phyloP scores from a whole-genome alignment of 75 land plant genomes.

The Picea glauca region DNA sequence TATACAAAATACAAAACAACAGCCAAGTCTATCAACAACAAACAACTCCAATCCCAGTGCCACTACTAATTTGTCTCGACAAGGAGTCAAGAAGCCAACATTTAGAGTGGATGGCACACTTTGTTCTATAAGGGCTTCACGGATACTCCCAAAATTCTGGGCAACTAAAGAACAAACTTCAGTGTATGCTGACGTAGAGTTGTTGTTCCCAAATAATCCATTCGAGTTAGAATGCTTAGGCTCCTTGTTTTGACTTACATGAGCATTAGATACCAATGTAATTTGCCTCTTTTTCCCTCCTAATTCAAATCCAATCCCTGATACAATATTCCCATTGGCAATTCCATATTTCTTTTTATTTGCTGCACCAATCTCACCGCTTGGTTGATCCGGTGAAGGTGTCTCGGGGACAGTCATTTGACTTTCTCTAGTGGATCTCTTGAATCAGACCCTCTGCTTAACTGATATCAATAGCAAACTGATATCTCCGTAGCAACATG shows the following conservation, averaged over 20 bases:
- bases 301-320: conserved; percentile 8
- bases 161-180: too few relatives aligned
- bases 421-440: too few relatives aligned
- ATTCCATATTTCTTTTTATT: conserved; percentile 28
- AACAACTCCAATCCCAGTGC: neutral
- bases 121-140: conserved; percentile 61
- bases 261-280: conserved; percentile 10
- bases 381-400: conserved; percentile 84
- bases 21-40: too few relatives aligned
- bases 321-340: conserved; percentile 23
- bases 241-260: conserved; percentile 5
- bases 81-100: too few relatives aligned
- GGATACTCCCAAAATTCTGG: conserved; percentile 76
- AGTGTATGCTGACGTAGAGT: too few relatives aligned
- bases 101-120: too few relatives aligned
- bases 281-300: conserved; percentile 51
- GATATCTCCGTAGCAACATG: too few relatives aligned
- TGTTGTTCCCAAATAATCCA: too few relatives aligned
- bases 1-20: too few relatives aligned
- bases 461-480: conserved; percentile 35
- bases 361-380: conserved; percentile 27
- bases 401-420: too few relatives aligned
- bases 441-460: too few relatives aligned
- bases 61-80: too few relatives aligned
- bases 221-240: neutral